phyloP scores from a whole-genome alignment of 768 basidiomycete genomes.

The Hericium erinaceus region DNA sequence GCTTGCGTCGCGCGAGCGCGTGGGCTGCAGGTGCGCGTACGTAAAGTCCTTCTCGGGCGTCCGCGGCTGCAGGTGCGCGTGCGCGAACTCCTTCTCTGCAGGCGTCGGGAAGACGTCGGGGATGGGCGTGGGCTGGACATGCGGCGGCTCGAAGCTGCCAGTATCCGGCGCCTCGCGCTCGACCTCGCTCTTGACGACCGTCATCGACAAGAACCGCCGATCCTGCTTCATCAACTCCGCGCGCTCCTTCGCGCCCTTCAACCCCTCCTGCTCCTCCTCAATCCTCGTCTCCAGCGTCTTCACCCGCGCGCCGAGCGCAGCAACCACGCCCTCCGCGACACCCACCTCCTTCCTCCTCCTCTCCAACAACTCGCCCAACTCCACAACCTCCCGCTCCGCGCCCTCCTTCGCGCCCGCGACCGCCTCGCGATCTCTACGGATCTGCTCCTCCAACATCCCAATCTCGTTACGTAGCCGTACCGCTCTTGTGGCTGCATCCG shows the following conservation, averaged over 20 bases:
- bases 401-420: constrained; percentile 1
- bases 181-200: constrained; percentile 13
- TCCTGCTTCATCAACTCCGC: constrained; percentile 42
- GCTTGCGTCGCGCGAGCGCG: constrained; percentile 10
- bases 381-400: constrained; percentile 23
- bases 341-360: constrained; percentile 36
- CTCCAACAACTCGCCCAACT: constrained; percentile 32
- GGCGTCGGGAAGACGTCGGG: constrained; percentile 4
- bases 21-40: background rate
- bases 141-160: background rate
- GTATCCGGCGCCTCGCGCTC: background rate
- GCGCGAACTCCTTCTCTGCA: constrained; percentile 12
- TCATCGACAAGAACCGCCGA: constrained; percentile 26
- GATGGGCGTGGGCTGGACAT: background rate
- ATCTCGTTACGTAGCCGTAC: background rate
- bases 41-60: no score
- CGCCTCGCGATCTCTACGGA: background rate
- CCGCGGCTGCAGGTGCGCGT: constrained; percentile 1
- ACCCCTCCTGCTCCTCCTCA: constrained; percentile 48
- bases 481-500: constrained; percentile 5
- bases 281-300: constrained; percentile 69
- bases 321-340: constrained; percentile 36
- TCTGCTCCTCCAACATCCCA: background rate
- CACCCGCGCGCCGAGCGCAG: constrained; percentile 48
- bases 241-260: constrained; percentile 50